These are phyloP conservation scores for Myxozyma nipponensis DNA, from an alignment of 805 yeast genomes.

Conservation along the genomic window DNA sequence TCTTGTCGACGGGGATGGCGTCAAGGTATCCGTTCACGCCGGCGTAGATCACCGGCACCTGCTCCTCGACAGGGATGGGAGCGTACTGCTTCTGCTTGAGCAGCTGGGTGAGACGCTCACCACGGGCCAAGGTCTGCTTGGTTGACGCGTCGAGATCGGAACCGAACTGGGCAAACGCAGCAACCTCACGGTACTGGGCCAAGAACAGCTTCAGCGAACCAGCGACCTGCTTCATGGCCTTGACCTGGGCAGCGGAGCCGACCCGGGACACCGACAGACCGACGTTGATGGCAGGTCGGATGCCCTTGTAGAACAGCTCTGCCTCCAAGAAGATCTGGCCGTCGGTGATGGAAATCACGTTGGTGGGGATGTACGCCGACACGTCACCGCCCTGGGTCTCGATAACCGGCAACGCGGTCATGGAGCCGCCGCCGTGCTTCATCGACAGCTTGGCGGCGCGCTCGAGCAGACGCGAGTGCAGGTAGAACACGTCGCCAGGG, in stretches of 20 bases:
- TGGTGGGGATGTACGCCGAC: constrained; percentile 95
- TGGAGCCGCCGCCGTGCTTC: constrained; percentile 84
- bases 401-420: constrained; percentile 93
- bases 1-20: constrained; percentile 73
- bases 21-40: constrained; percentile 99
- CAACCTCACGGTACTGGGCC: constrained; percentile 99
- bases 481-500: constrained; percentile 96
- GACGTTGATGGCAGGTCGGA: constrained; percentile 99
- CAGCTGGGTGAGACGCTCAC: constrained; percentile 99
- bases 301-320: constrained; percentile 99
- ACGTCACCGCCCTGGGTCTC: constrained; percentile 99
- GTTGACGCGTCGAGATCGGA: constrained; percentile 99
- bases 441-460: constrained; percentile 97
- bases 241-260: constrained; percentile 99
- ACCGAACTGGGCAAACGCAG: constrained; percentile 99
- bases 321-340: constrained; percentile 99
- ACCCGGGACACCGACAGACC: constrained; percentile 99
- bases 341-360: constrained; percentile 95
- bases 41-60: constrained; percentile 96
- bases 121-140: constrained; percentile 97
- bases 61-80: constrained; percentile 98
- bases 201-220: constrained; percentile 99
- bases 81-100: constrained; percentile 96
- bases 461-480: constrained; percentile 91
- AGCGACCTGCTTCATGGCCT: constrained; percentile 99